Evolutionary conservation across 768 basidiomycete species (phyloP).

Genomic region (Sarcomyxa edulis): DNA sequence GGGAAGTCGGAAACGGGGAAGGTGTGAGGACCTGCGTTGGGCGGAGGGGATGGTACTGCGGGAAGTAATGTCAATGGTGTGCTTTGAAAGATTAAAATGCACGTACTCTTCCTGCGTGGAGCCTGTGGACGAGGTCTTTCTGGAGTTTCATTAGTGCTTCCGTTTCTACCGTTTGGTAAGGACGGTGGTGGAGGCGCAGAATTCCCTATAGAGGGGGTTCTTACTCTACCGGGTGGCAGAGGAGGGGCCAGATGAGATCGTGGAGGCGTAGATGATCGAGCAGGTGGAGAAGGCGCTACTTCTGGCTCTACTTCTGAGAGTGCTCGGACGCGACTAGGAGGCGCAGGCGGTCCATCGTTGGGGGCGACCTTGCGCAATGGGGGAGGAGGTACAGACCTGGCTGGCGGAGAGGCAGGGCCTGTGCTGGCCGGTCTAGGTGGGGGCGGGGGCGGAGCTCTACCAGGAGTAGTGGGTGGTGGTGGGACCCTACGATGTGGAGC

Average conservation of each 20-base stretch:
- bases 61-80: constrained; percentile 8
- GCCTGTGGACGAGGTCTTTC: constrained; percentile 24
- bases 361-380: constrained; percentile 22
- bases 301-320: constrained; percentile 38
- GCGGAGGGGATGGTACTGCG: constrained; percentile 45
- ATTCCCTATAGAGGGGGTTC: constrained; percentile 1
- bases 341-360: constrained; percentile 17
- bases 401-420: constrained; percentile 18
- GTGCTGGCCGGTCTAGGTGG: constrained; percentile 37
- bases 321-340: constrained; percentile 34
- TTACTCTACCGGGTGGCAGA: constrained; percentile 6
- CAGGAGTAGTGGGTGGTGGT: constrained; percentile 29
- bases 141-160: constrained; percentile 12
- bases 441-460: constrained; percentile 39
- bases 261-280: constrained; percentile 17
- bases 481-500: constrained; percentile 29
- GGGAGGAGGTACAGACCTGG: constrained; percentile 36
- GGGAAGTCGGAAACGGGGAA: constrained; percentile 81
- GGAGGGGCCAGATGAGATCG: constrained; percentile 23
- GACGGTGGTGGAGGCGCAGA: constrained; percentile 8
- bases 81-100: not conserved
- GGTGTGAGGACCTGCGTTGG: constrained; percentile 60
- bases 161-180: not conserved
- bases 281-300: constrained; percentile 24
- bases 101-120: constrained; percentile 49